Conservation (phyloP, 768 basidiomycete species). For the Harrya chromipes region DNA sequence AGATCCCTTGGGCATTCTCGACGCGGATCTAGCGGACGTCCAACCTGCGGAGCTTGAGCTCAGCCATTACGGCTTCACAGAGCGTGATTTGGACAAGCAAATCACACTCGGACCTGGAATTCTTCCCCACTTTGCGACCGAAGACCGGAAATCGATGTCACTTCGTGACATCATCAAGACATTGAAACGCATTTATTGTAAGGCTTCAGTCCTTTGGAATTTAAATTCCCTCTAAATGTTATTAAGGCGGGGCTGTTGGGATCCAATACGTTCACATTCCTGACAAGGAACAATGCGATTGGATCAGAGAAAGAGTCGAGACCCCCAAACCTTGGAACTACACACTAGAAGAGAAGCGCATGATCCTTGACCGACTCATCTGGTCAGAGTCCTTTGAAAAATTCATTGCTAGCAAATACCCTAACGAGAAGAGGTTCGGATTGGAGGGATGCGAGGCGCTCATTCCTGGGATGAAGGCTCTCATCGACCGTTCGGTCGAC, state of each 20-base stretch:
- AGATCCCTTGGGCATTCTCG: constrained; percentile 92
- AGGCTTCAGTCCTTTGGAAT: constrained; percentile 28
- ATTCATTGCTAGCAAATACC: constrained; percentile 97
- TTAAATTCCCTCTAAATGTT: constrained; percentile 4
- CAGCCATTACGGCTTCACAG: constrained; percentile 92
- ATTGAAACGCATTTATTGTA: constrained; percentile 92
- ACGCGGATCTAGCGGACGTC: constrained; percentile 77
- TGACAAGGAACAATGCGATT: constrained; percentile 98
- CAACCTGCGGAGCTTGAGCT: constrained; percentile 89
- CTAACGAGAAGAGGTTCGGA: constrained; percentile 99
- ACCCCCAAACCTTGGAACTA: constrained; percentile 97
- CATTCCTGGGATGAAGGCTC: constrained; percentile 99
- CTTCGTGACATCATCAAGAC: constrained; percentile 89
- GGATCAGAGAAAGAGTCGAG: constrained; percentile 96
- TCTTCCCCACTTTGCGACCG: constrained; percentile 89
- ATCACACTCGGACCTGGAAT: constrained; percentile 96
- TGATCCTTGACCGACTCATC: constrained; percentile 98
- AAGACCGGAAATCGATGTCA: constrained; percentile 83
- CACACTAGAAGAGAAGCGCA: constrained; percentile 95
- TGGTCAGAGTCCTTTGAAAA: constrained; percentile 99
- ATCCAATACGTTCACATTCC: constrained; percentile 96
- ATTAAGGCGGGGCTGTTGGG: constrained; percentile 77
- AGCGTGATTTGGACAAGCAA: constrained; percentile 91
- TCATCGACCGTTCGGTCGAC: constrained; percentile 98
- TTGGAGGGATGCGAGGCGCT: constrained; percentile 97